Conservation (phyloP, 768 basidiomycete species). For the Pisolithus orientalis region DNA sequence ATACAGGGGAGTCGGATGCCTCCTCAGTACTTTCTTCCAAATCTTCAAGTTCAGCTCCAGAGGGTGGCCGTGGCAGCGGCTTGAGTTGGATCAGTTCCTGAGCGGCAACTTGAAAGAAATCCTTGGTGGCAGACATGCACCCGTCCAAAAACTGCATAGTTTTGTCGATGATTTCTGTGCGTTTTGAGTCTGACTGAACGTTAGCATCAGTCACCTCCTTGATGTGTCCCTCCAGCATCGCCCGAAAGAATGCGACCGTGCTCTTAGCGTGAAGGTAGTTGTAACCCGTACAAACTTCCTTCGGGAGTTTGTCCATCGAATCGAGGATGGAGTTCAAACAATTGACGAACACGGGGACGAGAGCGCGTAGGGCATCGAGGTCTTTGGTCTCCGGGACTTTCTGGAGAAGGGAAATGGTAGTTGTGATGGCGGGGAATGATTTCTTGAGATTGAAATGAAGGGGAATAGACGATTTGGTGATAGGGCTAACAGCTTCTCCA, state of each 20-base stretch:
- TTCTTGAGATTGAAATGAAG: constrained; percentile 26
- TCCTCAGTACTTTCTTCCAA: not conserved
- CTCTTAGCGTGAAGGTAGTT: constrained; percentile 17
- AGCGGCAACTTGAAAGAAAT: constrained; percentile 26
- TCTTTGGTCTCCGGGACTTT: constrained; percentile 18
- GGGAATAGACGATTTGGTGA: constrained; percentile 5
- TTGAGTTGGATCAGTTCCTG: constrained; percentile 21
- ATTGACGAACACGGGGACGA: constrained; percentile 17
- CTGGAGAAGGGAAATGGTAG: constrained; percentile 23
- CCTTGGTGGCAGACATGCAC: constrained; percentile 26
- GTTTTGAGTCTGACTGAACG: constrained; percentile 1
- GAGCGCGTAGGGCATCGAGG: constrained; percentile 22
- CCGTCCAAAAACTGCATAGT: constrained; percentile 25
- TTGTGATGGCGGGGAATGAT: constrained; percentile 32
- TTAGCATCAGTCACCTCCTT: constrained; percentile 1
- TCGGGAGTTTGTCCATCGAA: constrained; percentile 19
- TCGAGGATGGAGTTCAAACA: constrained; percentile 23
- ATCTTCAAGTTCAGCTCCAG: constrained; percentile 1
- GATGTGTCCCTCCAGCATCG: constrained; percentile 19
- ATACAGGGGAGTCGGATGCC: not conserved
- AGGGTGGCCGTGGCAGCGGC: constrained; percentile 21
- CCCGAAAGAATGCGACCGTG: constrained; percentile 15
- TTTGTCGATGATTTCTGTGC: constrained; percentile 8
- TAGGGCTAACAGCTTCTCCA: constrained; percentile 19
- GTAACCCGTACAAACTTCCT: constrained; percentile 12